Percentiles rank a stretch among this genome's conserved stretches.
Conservation (phyloP, 2,329 filamentous ascomycete genomes). For the Cordyceps tenuipes region DNA sequence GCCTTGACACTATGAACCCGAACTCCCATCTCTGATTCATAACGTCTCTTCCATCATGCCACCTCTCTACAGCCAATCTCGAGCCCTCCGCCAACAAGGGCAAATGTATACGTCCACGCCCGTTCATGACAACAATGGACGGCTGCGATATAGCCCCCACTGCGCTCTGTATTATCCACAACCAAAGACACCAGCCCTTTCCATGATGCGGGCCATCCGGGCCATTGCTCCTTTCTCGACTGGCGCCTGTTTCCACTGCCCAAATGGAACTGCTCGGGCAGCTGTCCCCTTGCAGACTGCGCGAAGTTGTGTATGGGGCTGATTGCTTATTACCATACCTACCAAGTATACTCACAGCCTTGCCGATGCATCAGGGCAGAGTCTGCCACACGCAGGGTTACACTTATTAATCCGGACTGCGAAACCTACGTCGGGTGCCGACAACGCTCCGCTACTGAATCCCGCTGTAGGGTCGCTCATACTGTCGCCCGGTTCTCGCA, state of each 20-base stretch:
- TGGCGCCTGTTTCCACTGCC: not conserved
- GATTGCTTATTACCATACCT: not conserved
- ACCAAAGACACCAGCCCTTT: not conserved
- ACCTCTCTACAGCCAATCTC: not conserved
- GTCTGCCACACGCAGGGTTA: not conserved
- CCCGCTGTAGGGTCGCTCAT: not conserved
- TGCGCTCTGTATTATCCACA: not conserved
- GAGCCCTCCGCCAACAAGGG: not conserved
- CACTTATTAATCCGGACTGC: not conserved
- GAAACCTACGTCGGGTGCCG: not conserved
- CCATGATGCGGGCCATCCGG: not conserved
- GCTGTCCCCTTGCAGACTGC: not conserved
- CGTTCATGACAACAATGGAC: slow-evolving; percentile 1
- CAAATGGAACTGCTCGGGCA: not conserved
- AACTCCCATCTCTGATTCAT: not conserved
- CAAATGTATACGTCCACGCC: not conserved
- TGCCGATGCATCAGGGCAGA: not conserved
- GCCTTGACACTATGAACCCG: not conserved
- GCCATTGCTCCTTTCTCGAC: slow-evolving; percentile 3
- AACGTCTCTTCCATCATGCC: not conserved
- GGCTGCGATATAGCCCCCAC: slow-evolving; percentile 6
- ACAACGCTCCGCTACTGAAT: not conserved
- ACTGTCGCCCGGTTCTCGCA: not conserved
- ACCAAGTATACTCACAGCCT: not conserved
- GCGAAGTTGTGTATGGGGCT: not conserved